These are phyloP conservation scores for Emergomyces orientalis DNA, from an alignment of 2,329 filamentous ascomycete species.

Conservation along the genomic window DNA sequence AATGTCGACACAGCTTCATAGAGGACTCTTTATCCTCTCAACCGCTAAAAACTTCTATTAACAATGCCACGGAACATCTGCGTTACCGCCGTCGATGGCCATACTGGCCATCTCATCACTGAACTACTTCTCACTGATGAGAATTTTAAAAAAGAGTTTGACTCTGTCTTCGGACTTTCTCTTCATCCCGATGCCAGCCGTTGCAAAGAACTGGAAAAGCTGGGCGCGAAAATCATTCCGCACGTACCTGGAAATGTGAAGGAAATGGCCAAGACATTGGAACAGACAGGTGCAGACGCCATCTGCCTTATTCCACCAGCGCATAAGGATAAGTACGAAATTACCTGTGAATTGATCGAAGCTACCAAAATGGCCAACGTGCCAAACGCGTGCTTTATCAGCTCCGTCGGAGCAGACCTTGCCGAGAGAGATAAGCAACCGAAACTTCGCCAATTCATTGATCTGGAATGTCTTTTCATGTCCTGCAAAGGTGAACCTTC, in stretches of 20 bases:
- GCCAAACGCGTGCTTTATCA: conserved; percentile 41
- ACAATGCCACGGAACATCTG: conserved; percentile 42
- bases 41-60: not conserved
- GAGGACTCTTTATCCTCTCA: not conserved
- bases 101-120: conserved; percentile 44
- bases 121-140: conserved; percentile 40
- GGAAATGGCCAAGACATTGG: conserved; percentile 33
- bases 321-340: conserved; percentile 39
- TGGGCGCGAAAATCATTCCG: conserved; percentile 37
- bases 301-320: conserved; percentile 44
- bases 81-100: conserved; percentile 42
- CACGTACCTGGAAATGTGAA: conserved; percentile 36
- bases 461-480: conserved; percentile 40
- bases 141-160: conserved; percentile 37
- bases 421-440: conserved; percentile 43
- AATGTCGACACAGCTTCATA: not conserved
- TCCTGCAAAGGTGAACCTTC: conserved; percentile 37
- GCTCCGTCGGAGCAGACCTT: conserved; percentile 43
- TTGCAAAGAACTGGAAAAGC: conserved; percentile 34
- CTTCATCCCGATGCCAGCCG: conserved; percentile 29
- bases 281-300: conserved; percentile 39
- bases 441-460: conserved; percentile 43
- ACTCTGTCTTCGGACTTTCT: conserved; percentile 34
- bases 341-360: conserved; percentile 38
- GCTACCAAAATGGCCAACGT: conserved; percentile 40